Conservation (phyloP, 352 stramenopile species). For the Pilasporangium apinafurcum region DNA sequence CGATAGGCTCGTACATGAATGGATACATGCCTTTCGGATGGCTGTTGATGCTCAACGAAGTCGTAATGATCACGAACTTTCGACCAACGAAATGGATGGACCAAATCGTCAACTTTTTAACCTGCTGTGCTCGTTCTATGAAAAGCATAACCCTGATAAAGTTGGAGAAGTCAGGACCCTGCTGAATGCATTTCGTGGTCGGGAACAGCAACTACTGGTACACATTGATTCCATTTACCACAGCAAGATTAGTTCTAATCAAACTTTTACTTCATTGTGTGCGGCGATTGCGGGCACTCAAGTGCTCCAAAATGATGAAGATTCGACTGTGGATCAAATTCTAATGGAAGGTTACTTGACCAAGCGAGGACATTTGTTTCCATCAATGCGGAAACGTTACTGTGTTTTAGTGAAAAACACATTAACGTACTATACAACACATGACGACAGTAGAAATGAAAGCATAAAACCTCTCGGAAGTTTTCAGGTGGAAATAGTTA, state of each 20-base stretch:
- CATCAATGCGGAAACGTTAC: constrained; percentile 74
- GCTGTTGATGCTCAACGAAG: constrained; percentile 11
- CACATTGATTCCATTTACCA: constrained; percentile 70
- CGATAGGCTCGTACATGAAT: constrained; percentile 20
- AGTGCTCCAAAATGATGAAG: constrained; percentile 2
- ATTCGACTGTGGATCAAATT: constrained; percentile 6
- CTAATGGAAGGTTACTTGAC: constrained; percentile 75
- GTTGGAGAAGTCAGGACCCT: constrained; percentile 64
- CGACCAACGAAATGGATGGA: not conserved
- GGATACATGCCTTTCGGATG: constrained; percentile 16
- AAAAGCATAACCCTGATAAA: constrained; percentile 86
- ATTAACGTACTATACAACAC: constrained; percentile 59
- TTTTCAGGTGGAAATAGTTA: constrained; percentile 46
- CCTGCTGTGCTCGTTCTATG: constrained; percentile 77
- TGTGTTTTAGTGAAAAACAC: constrained; percentile 48
- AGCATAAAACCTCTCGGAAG: constrained; percentile 14
- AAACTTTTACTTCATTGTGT: constrained; percentile 18
- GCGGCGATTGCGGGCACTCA: constrained; percentile 11
- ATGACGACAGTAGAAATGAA: constrained; percentile 56
- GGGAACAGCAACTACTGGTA: constrained; percentile 36
- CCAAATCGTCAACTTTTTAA: constrained; percentile 16
- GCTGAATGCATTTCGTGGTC: constrained; percentile 45
- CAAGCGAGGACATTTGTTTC: constrained; percentile 64
- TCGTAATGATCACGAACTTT: not conserved
- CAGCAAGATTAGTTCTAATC: constrained; percentile 28